Percentiles rank a stretch among this genome's conserved stretches.
Conservation (phyloP, 2,329 filamentous ascomycete genomes). For the Monosporascus sp. region DNA sequence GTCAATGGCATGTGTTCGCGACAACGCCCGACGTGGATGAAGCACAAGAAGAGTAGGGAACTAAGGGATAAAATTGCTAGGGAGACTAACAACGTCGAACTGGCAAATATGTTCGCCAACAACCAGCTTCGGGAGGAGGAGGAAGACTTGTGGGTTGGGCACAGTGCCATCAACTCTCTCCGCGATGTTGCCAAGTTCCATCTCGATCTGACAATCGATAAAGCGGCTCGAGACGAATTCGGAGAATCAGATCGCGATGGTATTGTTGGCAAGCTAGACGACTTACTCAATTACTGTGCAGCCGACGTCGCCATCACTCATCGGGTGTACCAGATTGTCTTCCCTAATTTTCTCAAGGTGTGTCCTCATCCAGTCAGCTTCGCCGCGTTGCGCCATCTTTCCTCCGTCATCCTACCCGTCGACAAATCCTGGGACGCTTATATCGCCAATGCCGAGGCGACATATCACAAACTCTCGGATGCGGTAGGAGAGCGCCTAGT, state of each 20-base stretch:
- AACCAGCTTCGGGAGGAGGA: constrained; percentile 71
- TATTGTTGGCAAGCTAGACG: constrained; percentile 66
- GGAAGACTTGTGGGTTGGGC: constrained; percentile 90
- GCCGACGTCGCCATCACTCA: constrained; percentile 92
- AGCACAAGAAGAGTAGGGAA: constrained; percentile 86
- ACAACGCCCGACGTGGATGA: constrained; percentile 96
- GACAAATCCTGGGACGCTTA: constrained; percentile 86
- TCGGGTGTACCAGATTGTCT: constrained; percentile 87
- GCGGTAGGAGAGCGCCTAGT: constrained; percentile 74
- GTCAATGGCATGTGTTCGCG: constrained; percentile 99
- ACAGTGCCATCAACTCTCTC: constrained; percentile 91
- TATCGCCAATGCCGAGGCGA: constrained; percentile 75
- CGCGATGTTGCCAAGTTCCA: constrained; percentile 96
- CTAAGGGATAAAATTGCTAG: constrained; percentile 72
- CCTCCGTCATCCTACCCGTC: constrained; percentile 86
- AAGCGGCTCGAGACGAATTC: constrained; percentile 80
- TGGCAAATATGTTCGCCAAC: constrained; percentile 65
- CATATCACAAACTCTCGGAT: constrained; percentile 70
- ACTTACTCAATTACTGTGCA: constrained; percentile 89
- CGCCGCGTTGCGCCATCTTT: constrained; percentile 86
- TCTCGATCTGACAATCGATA: constrained; percentile 86
- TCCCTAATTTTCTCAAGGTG: constrained; percentile 80
- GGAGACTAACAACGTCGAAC: constrained; percentile 64
- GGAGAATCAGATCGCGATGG: constrained; percentile 71
- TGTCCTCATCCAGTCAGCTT: constrained; percentile 98